These are phyloP conservation scores for Xanthoparmelia taractica DNA, from an alignment of 495 filamentous ascomycete species.

Conservation along the genomic window DNA sequence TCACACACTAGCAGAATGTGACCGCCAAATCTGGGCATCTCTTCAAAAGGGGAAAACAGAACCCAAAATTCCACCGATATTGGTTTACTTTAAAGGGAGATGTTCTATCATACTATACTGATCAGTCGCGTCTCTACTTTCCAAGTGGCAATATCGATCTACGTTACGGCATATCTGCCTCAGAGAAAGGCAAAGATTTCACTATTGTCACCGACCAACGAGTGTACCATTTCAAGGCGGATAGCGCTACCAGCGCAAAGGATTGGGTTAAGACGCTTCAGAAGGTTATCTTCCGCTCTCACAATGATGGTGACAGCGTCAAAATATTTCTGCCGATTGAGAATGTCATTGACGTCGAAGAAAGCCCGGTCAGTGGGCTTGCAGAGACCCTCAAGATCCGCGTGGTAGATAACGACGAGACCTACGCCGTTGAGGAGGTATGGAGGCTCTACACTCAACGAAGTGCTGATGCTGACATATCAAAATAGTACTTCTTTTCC, in stretches of 20 bases:
- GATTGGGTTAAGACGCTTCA: slow-evolving; percentile 96
- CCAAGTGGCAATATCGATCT: slow-evolving; percentile 88
- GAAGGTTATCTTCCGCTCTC: slow-evolving; percentile 88
- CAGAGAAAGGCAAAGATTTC: slow-evolving; percentile 64
- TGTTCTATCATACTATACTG: slow-evolving; percentile 85
- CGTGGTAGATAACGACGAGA: slow-evolving; percentile 86
- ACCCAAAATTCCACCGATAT: slow-evolving; percentile 83
- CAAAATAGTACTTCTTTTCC: slow-evolving; percentile 81
- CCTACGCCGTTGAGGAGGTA: slow-evolving; percentile 92
- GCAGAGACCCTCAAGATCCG: slow-evolving; percentile 91
- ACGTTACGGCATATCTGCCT: slow-evolving; percentile 82
- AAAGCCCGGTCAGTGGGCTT: slow-evolving; percentile 86
- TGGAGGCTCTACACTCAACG: slow-evolving; percentile 22
- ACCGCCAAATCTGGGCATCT: slow-evolving; percentile 84
- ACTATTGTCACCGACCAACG: slow-evolving; percentile 74
- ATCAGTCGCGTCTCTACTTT: slow-evolving; percentile 82
- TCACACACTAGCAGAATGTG: slow-evolving; percentile 47
- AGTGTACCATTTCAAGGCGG: slow-evolving; percentile 81
- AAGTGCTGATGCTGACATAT: slow-evolving; percentile 24
- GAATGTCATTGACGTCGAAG: slow-evolving; percentile 87
- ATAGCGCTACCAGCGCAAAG: slow-evolving; percentile 80
- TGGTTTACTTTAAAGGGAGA: slow-evolving; percentile 97
- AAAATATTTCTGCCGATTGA: slow-evolving; percentile 88
- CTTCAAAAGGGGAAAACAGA: slow-evolving; percentile 80
- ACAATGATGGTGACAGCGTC: slow-evolving; percentile 94